These are phyloP conservation scores for Sporothrix schenckii DNA, from an alignment of 2,329 filamentous ascomycete species.

Conservation along the genomic window DNA sequence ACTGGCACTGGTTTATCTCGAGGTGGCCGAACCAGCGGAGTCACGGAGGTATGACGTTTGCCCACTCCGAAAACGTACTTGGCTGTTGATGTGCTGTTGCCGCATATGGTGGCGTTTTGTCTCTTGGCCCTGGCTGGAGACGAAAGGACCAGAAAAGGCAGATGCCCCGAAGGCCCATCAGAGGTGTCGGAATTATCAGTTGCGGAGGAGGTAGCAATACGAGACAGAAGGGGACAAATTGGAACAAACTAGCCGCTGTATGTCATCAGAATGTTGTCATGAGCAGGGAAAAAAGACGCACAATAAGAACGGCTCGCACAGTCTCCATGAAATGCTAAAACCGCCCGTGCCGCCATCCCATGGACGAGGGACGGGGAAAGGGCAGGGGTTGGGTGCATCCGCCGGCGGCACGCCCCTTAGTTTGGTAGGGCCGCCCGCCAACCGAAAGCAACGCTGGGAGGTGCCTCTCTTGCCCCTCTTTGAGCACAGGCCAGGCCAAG, in stretches of 20 bases:
- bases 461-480: neutral
- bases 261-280: constrained; percentile 27
- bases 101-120: too few relatives aligned
- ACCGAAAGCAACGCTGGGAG: neutral
- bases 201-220: neutral
- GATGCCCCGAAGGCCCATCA: neutral
- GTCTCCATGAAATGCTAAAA: neutral
- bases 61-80: neutral
- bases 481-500: neutral
- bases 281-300: neutral
- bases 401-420: constrained; percentile 11
- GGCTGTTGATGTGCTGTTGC: neutral
- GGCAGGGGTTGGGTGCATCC: neutral
- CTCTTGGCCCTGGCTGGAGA: neutral
- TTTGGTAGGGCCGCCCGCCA: neutral
- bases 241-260: neutral
- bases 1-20: neutral
- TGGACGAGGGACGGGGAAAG: neutral
- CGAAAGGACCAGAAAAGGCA: neutral
- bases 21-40: neutral
- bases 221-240: neutral
- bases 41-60: neutral
- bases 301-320: neutral
- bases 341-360: constrained; percentile 18
- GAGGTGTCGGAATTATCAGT: neutral